Evolutionary conservation across 2,329 filamentous ascomycete genomes (phyloP), one percentile per base, ranked within the genome.

Genomic region (Aspergillus sclerotialis): DNA sequence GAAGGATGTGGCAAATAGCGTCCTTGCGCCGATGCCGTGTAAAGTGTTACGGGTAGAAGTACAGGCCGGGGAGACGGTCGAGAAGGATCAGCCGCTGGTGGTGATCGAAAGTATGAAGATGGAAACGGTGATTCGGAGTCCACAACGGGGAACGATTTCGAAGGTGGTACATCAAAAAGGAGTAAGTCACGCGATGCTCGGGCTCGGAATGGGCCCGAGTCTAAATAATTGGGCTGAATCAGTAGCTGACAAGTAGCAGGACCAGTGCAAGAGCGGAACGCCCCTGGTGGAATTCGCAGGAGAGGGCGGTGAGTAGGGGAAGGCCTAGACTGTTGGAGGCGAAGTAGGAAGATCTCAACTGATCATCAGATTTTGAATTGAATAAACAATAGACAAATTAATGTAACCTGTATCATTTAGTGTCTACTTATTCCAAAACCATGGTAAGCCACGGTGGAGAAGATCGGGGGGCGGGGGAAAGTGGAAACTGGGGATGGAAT

Each of bases 1-100:
- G 42, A 89, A 86, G 58, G 86, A 94, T 53, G 74, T 75, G 0
- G 72, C 80, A 5, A 89, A 90, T 39, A 92, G 83, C 34, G 87
- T 96, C 2, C 72, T 85, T 15, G 87, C 92, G 14, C 92, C 92
- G 0, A 98, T 98, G 92, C 92, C 92, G 2, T 96, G 92, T 65
- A 96, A 96, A 67, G 82, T 98, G 16, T 66, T 98, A 42, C 79
- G 86, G 45, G 92, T 95, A 30, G 85, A 94, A 60, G 87, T 95
- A 0, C 65, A 73, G 17, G 87, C 87, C 48, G 92, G 92, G 0
- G 78, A 94, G 44, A 65, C 63, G 30, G 92, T 98, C 11, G 79
- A 80, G 56, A 93, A 90, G 66, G 89, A 90, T 29, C 80, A 90
- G 37, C 79, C 87, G 5, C 67, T 98, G 38, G 85, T 96, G 9